These are phyloP conservation scores for Teunomyces funiuensis DNA, from an alignment of 805 yeast species.

Conservation along the genomic window DNA sequence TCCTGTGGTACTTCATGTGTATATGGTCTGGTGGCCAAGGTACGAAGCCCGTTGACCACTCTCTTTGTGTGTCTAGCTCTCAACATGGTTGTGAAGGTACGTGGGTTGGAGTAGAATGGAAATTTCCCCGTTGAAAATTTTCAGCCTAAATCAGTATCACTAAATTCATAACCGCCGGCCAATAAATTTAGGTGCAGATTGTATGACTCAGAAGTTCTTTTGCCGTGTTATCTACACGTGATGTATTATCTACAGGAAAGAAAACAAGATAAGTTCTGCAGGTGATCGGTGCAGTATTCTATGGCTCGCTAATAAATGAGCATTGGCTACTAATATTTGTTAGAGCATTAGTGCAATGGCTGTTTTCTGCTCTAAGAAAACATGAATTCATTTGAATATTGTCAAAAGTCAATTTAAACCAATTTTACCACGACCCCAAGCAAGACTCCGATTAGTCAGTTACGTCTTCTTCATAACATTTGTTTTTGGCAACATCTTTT, in stretches of 20 bases:
- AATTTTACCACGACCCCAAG: too few relatives aligned
- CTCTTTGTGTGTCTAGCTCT: conserved; percentile 12
- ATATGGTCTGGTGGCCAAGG: conserved; percentile 33
- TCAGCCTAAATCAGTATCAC: conserved; percentile 3
- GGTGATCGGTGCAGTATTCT: neutral
- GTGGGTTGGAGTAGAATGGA: too few relatives aligned
- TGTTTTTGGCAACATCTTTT: too few relatives aligned
- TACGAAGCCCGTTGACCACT: conserved; percentile 11
- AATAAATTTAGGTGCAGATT: conserved; percentile 2
- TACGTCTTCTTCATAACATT: too few relatives aligned
- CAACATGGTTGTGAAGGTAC: conserved; percentile 12
- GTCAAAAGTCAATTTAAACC: too few relatives aligned
- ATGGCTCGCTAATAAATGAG: too few relatives aligned
- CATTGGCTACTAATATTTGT: too few relatives aligned
- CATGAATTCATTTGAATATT: too few relatives aligned
- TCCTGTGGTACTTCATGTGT: conserved; percentile 53
- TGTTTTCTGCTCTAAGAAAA: too few relatives aligned
- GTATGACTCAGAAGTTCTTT: conserved; percentile 3
- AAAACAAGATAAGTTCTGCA: neutral
- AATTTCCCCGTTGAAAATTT: too few relatives aligned
- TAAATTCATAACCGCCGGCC: conserved; percentile 1
- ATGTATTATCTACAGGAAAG: neutral
- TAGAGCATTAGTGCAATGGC: too few relatives aligned
- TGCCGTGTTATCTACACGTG: conserved; percentile 6
- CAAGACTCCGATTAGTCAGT: too few relatives aligned